Conservation (phyloP, 768 basidiomycete genomes). For the Amanita brunnescens region DNA sequence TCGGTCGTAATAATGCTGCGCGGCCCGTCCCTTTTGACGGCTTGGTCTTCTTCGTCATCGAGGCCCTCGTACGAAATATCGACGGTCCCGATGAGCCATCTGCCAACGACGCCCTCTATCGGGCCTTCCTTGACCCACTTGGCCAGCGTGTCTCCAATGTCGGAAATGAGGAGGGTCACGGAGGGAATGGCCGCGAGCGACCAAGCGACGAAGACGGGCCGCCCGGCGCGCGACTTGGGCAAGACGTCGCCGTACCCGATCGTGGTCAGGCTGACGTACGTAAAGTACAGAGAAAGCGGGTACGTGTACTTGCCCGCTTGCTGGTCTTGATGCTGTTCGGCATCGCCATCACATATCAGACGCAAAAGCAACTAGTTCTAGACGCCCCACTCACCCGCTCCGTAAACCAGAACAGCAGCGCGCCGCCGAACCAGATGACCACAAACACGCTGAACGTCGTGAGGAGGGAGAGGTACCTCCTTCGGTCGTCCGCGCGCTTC, state of each 20-base stretch:
- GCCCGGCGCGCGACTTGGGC: constrained; percentile 25
- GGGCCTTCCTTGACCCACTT: constrained; percentile 24
- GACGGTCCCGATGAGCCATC: constrained; percentile 4
- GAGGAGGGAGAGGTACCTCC: constrained; percentile 22
- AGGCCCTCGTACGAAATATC: constrained; percentile 16
- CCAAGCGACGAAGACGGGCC: constrained; percentile 36
- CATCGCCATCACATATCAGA: no score
- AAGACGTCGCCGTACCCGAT: constrained; percentile 35
- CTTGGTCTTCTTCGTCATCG: constrained; percentile 11
- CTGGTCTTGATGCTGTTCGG: constrained; percentile 9
- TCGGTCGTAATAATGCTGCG: no score
- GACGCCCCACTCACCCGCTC: constrained; percentile 19
- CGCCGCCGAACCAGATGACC: constrained; percentile 27
- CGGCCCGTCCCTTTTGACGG: no score
- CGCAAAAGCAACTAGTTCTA: no score
- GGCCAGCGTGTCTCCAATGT: constrained; percentile 41
- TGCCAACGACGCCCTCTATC: constrained; percentile 16
- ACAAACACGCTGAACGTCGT: constrained; percentile 20
- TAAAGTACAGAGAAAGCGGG: constrained; percentile 29
- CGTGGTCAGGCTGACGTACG: constrained; percentile 30
- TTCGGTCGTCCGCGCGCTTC: constrained; percentile 14
- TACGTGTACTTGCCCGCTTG: constrained; percentile 25
- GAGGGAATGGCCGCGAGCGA: constrained; percentile 31
- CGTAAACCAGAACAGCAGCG: constrained; percentile 27
- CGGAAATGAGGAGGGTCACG: constrained; percentile 35